phyloP scores from a whole-genome alignment of 2,329 filamentous ascomycete species.

The Periconia digitata region DNA sequence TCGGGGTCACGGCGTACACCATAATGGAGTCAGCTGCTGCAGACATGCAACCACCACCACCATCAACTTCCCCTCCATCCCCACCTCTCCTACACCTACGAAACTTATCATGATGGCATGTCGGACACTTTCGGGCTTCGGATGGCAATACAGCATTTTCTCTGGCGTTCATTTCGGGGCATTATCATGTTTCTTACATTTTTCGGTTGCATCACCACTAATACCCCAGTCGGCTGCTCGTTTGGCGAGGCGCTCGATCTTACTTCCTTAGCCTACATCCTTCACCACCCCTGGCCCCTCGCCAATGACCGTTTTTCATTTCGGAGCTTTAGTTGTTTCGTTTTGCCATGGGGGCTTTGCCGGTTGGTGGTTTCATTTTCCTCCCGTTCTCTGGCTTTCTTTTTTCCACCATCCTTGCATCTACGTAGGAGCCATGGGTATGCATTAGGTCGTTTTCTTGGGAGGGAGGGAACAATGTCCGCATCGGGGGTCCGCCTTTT shows the following conservation, averaged over 20 bases:
- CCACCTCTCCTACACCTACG: neutral
- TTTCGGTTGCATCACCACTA: neutral
- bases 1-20: constrained; percentile 18
- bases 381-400: neutral
- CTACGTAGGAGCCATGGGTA: neutral
- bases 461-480: neutral
- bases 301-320: neutral
- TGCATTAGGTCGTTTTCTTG: neutral
- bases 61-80: no score
- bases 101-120: constrained; percentile 11
- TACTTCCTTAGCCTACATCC: neutral
- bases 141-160: constrained; percentile 11
- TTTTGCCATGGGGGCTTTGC: neutral
- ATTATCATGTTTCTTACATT: neutral
- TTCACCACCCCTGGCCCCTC: neutral
- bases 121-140: constrained; percentile 7
- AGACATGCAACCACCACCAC: constrained; percentile 7
- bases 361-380: neutral
- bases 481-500: neutral
- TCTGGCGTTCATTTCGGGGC: constrained; percentile 9
- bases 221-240: neutral
- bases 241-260: neutral
- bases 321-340: neutral
- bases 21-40: constrained; percentile 12
- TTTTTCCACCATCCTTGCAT: neutral